Evolutionary conservation across 2,329 filamentous ascomycete species (phyloP), one percentile per base, ranked within the genome.

Genomic region (Acephala macrosclerotiorum): DNA sequence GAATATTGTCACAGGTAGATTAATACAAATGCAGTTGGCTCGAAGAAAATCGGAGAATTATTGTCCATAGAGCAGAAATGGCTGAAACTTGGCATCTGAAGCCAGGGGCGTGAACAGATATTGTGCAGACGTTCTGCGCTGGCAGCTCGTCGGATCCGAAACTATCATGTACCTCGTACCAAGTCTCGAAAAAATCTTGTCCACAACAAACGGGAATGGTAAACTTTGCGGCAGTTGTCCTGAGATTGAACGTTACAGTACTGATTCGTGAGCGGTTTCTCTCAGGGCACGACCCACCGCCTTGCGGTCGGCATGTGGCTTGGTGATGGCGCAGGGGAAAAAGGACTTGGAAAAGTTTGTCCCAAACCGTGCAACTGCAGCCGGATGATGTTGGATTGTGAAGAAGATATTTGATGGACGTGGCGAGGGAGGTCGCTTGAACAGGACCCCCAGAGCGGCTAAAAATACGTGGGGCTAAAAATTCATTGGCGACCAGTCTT

Each of bases 401-500:
- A 53, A 26, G 22, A 18, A 18, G 25, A 53, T 53, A 25, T 33
- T 53, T 9, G 25, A 18, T 53, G 14, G 22, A 16, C 5, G 49
- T 53, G 11, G 12, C 6, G 18, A 26, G 49, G 26, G 49, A 53
- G 49, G 49, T 53, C 49, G 49, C 22, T n/a, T 26, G 22, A 33
- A 42, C 8, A 6, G 49, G 7, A 9, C 3, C 49, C 49, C 29
- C 26, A 22, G 9, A n/a, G 45, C 45, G 22, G n/a, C 6, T 3
- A 22, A 22, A 29, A 53, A 53, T 29, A 11, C 18, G 26, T 29
- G 49, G 22, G 12, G 12, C 49, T 7, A 47, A 36, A 49, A 49
- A 36, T 60, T 35, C 22, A 38, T 60, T 60, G 58, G 58, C 22
- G 58, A 49, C 58, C 40, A 29, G 8, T 16, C 40, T 20, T 49